Conservation (phyloP, 2,329 filamentous ascomycete genomes). For the Apiospora phragmitis region DNA sequence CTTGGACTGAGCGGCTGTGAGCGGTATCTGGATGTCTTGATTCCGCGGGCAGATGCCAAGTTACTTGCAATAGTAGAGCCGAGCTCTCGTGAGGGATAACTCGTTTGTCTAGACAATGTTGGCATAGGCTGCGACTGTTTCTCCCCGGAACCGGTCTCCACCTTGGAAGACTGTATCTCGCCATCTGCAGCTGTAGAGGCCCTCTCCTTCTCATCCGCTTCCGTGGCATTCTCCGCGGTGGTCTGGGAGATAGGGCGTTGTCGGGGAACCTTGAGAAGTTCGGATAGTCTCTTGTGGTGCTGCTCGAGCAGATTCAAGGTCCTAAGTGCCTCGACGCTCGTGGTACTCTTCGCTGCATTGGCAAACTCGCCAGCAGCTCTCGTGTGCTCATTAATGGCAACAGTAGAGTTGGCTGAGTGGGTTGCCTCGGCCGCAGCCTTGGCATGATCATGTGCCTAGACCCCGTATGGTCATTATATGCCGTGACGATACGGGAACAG, state of each 20-base stretch:
- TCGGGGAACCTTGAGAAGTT: conserved; percentile 72
- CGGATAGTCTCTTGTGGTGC: conserved; percentile 82
- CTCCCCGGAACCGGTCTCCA: conserved; percentile 20
- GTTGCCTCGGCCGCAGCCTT: conserved; percentile 77
- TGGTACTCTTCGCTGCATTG: conserved; percentile 73
- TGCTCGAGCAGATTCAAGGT: conserved; percentile 83
- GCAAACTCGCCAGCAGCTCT: conserved; percentile 87
- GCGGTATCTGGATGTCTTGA: conserved; percentile 60
- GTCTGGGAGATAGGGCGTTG: conserved; percentile 46
- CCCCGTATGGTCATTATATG: conserved; percentile 22
- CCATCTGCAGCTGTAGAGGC: conserved; percentile 21
- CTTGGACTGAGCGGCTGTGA: conserved; percentile 71
- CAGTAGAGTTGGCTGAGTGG: conserved; percentile 72
- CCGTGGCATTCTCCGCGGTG: conserved; percentile 37
- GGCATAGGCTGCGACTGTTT: conserved; percentile 33
- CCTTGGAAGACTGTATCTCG: conserved; percentile 19
- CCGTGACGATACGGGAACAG: conserved; percentile 13
- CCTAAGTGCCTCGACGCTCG: conserved; percentile 71
- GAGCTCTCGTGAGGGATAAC: conserved; percentile 64
- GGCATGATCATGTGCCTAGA: conserved; percentile 83
- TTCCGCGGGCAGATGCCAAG: conserved; percentile 81
- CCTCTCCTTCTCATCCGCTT: conserved; percentile 38
- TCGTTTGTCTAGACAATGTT: conserved; percentile 43
- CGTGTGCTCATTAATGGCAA: conserved; percentile 85
- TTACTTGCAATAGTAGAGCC: conserved; percentile 87